Base-by-base conservation (phyloP, 768 basidiomycete species). In the Panaeolus papilionaceus region DNA sequence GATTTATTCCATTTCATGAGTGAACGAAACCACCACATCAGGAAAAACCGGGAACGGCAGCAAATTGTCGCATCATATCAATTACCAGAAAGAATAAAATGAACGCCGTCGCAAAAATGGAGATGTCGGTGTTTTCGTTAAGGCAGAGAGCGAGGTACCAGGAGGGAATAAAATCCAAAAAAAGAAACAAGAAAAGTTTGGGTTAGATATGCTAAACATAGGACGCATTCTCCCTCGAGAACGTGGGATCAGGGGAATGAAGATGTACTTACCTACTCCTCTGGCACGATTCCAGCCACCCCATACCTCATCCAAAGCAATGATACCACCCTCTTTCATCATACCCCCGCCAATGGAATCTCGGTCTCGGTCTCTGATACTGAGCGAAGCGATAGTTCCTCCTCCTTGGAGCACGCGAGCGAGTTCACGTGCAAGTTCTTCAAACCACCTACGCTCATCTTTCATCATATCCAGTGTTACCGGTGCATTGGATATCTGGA, bases 281-380 rank as follows among this genome's bases (percentile, higher is more conserved):
- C 96, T 81, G 6, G 94, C 95, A 67, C 96, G 89, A 75, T 96
- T 97, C 96, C 96, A 98, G 1, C 92, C 89, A 33, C 94, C 94
- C 96, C 96, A 98, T 0, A 92, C 92, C 78, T 97, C 96, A 74
- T 98, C 96, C 33, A 98, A 79, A 0, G 91, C 93, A 44, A 98
- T 85, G 39, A 97, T 86, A 1, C 94, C 95, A 37, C 94, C 86
- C 2, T 85, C 83, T 66, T 84, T 84, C 93, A 96, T 94, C 73
- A 96, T 83, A 0, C 93, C 92, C 0, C 79, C 79, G 71, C 68
- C 72, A 49, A 51, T 69, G 18, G 61, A 72, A n/a, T 69, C 72
- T n/a, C 66, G 70, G 20, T 58, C 63, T 58, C 54, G 54, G 28
- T 58, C 54, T 58, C 54, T 58, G 28, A 58, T 58, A 16, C 54